These are phyloP conservation scores for Litchi chinensis DNA, from an alignment of 345 rosid genomes.

Conservation along the genomic window DNA sequence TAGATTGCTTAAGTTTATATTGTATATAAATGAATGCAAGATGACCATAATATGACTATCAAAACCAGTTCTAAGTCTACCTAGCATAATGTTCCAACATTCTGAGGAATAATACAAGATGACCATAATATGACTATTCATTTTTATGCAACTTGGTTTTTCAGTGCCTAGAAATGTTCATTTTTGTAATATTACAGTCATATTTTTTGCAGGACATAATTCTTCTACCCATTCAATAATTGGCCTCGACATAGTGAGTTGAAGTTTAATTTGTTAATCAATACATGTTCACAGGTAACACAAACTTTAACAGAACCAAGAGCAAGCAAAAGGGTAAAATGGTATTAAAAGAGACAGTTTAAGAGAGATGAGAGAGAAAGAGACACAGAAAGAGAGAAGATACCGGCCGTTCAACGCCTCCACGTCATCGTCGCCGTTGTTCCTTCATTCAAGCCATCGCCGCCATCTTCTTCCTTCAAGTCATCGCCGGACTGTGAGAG, in stretches of 20 bases:
- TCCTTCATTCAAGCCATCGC: too few relatives aligned
- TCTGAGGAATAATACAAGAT: not conserved
- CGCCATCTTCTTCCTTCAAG: too few relatives aligned
- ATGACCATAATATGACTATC: not conserved
- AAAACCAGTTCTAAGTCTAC: not conserved
- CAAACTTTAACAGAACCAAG: conserved; percentile 6
- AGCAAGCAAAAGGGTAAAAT: not conserved
- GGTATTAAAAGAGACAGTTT: too few relatives aligned
- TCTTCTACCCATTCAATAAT: not conserved
- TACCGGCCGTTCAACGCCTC: too few relatives aligned
- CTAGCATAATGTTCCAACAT: not conserved
- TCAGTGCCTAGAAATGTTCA: not conserved
- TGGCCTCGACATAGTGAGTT: conserved; percentile 1
- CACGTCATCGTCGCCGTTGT: too few relatives aligned
- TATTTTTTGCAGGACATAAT: not conserved
- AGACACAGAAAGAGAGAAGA: too few relatives aligned
- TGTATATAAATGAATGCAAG: not conserved
- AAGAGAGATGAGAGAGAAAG: too few relatives aligned
- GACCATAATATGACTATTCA: not conserved
- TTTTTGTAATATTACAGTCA: not conserved
- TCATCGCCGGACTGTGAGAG: too few relatives aligned
- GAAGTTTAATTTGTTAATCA: not conserved
- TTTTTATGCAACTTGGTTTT: not conserved
- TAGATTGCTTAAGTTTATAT: too few relatives aligned
- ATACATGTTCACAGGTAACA: not conserved